A percentile compares a stretch with the other conserved stretches of the same genome.
Evolutionary conservation across 2,329 filamentous ascomycete genomes (phyloP).

Genomic region (Fusarium vanettenii): DNA sequence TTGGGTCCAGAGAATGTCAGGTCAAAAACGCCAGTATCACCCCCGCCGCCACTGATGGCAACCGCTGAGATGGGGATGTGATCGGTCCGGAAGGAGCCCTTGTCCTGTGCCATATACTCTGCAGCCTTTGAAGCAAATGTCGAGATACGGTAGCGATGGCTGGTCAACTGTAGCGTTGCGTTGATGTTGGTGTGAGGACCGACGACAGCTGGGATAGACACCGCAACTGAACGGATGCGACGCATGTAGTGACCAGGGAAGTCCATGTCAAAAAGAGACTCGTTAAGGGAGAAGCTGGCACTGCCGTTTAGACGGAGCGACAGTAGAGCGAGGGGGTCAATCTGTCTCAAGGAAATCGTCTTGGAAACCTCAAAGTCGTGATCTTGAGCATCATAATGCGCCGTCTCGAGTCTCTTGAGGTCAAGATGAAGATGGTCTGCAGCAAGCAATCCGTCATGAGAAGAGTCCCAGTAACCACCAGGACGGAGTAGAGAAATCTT

Average conservation of each 20-base stretch:
- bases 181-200: slow-evolving; percentile 46
- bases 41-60: background rate
- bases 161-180: slow-evolving; percentile 27
- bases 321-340: background rate
- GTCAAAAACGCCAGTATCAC: background rate
- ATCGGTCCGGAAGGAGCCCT: background rate
- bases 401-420: slow-evolving; percentile 3
- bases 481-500: background rate
- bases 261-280: slow-evolving; percentile 52
- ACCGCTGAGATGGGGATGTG: background rate
- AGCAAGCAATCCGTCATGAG: background rate
- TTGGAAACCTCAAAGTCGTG: slow-evolving; percentile 16
- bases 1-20: background rate
- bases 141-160: background rate
- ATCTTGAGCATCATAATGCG: background rate
- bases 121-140: background rate
- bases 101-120: background rate
- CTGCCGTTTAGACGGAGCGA: background rate
- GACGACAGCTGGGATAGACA: slow-evolving; percentile 47
- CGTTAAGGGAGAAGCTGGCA: slow-evolving; percentile 24
- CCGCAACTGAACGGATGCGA: slow-evolving; percentile 46
- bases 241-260: slow-evolving; percentile 55
- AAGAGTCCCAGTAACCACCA: background rate
- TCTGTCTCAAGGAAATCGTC: slow-evolving; percentile 3
- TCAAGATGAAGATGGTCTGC: background rate